These are phyloP conservation scores for Pisolithus microcarpus DNA, from an alignment of 768 basidiomycete genomes.

Conservation along the genomic window DNA sequence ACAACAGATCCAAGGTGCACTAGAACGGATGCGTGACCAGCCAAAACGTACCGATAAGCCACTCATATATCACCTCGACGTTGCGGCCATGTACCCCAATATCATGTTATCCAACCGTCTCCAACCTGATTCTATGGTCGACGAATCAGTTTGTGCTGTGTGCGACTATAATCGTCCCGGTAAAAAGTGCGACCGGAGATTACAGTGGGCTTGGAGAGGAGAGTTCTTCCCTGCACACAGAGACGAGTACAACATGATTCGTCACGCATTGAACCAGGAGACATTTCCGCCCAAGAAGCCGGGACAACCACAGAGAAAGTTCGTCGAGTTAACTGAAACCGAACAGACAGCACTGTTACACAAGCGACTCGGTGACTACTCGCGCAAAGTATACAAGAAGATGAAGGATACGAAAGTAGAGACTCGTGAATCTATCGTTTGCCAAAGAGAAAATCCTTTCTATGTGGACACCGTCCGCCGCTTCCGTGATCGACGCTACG, in stretches of 20 bases:
- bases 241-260: conserved; percentile 99
- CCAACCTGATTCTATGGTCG: conserved; percentile 96
- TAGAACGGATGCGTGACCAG: conserved; percentile 87
- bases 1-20: conserved; percentile 59
- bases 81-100: conserved; percentile 99
- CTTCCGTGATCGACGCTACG: conserved; percentile 96
- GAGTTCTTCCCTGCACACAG: conserved; percentile 97
- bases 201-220: conserved; percentile 98
- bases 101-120: conserved; percentile 99
- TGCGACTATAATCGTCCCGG: conserved; percentile 97
- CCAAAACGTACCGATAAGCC: conserved; percentile 87
- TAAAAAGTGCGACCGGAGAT: conserved; percentile 86
- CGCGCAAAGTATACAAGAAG: conserved; percentile 97
- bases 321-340: conserved; percentile 69
- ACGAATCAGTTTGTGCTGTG: conserved; percentile 93
- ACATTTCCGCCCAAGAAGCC: conserved; percentile 77
- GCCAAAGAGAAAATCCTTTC: conserved; percentile 97
- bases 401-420: conserved; percentile 96
- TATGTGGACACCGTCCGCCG: conserved; percentile 97
- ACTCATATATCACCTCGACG: conserved; percentile 96
- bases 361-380: conserved; percentile 97
- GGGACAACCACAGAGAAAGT: conserved; percentile 68
- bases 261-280: conserved; percentile 93
- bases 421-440: conserved; percentile 89
- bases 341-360: conserved; percentile 92